A percentile compares a stretch with the other conserved stretches of the same genome.
These are phyloP conservation scores for Ceratobasidium sp. DNA, from an alignment of 1,284 basidiomycete genomes.

Conservation along the genomic window DNA sequence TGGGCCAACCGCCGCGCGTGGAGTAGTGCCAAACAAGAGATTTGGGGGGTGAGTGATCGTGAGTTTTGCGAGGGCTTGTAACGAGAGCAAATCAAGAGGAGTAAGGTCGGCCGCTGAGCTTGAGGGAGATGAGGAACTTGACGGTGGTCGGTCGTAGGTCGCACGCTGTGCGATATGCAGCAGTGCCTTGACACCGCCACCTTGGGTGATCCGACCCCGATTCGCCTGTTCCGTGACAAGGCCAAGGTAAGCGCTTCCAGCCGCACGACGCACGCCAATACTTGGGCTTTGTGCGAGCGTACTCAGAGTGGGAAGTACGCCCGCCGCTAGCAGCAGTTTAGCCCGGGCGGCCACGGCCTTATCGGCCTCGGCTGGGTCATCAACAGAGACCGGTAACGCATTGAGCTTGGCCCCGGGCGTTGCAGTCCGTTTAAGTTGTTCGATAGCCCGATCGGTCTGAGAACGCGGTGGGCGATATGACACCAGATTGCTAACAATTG, in stretches of 20 bases:
- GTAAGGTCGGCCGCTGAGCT: slow-evolving; percentile 48
- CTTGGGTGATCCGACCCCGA: slow-evolving; percentile 84
- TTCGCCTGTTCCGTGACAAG: slow-evolving; percentile 83
- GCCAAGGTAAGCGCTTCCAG: slow-evolving; percentile 72
- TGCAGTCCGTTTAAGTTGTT: slow-evolving; percentile 81
- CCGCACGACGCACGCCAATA: slow-evolving; percentile 55
- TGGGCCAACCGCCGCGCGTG: slow-evolving; percentile 86
- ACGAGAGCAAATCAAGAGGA: slow-evolving; percentile 71
- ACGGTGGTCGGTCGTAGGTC: slow-evolving; percentile 50
- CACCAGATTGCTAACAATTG: slow-evolving; percentile 81
- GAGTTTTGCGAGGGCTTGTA: slow-evolving; percentile 94
- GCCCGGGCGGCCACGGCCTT: slow-evolving; percentile 73
- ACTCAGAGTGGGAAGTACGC: slow-evolving; percentile 74
- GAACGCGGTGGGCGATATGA: slow-evolving; percentile 77
- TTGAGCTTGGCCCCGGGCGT: slow-evolving; percentile 50
- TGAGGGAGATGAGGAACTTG: slow-evolving; percentile 53
- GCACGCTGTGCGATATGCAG: slow-evolving; percentile 69
- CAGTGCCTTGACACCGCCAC: slow-evolving; percentile 85
- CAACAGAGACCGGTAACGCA: slow-evolving; percentile 48
- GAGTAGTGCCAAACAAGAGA: slow-evolving; percentile 87
- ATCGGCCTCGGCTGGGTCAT: slow-evolving; percentile 63
- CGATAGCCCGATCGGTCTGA: slow-evolving; percentile 85
- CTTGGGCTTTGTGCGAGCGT: slow-evolving; percentile 67
- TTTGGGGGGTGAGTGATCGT: slow-evolving; percentile 91
- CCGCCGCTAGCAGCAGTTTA: slow-evolving; percentile 69